Percentiles rank a stretch among this genome's conserved stretches.
These are phyloP conservation scores for Botrytis fragariae DNA, from an alignment of 2,329 filamentous ascomycete genomes.

Conservation along the genomic window DNA sequence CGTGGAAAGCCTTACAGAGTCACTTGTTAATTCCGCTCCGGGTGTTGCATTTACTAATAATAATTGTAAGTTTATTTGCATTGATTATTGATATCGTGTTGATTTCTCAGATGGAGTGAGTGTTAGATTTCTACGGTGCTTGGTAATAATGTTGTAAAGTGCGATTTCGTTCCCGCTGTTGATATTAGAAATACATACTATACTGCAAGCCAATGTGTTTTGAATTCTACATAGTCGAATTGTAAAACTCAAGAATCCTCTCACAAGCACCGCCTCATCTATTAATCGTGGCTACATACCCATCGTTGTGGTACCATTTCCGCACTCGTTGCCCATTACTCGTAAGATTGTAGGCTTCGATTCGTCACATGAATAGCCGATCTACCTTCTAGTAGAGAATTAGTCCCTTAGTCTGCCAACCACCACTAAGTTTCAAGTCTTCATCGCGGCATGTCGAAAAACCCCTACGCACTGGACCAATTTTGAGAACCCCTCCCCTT, in stretches of 20 bases:
- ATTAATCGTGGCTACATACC: not conserved
- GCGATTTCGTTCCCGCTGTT: not conserved
- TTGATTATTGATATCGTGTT: not conserved
- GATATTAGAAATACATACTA: not conserved
- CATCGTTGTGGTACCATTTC: not conserved
- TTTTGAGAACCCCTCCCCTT: not conserved
- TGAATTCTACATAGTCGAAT: not conserved
- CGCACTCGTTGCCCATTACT: not conserved
- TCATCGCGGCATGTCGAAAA: not conserved
- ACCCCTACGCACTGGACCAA: not conserved
- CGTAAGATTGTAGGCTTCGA: not conserved
- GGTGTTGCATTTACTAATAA: not conserved
- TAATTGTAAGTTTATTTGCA: not conserved
- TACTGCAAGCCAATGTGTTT: not conserved
- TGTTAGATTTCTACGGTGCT: not conserved
- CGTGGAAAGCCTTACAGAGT: not conserved
- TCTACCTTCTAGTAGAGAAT: not conserved
- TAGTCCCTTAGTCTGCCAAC: not conserved
- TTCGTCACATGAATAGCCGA: not conserved
- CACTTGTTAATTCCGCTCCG: not conserved
- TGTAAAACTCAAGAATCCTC: not conserved
- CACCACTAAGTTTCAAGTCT: not conserved
- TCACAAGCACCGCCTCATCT: not conserved
- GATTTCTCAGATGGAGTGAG: not conserved
- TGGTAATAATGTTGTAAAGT: not conserved